Base-by-base conservation (phyloP, 2,329 filamentous ascomycete genomes). In the Sordariomycetes sp. region DNA sequence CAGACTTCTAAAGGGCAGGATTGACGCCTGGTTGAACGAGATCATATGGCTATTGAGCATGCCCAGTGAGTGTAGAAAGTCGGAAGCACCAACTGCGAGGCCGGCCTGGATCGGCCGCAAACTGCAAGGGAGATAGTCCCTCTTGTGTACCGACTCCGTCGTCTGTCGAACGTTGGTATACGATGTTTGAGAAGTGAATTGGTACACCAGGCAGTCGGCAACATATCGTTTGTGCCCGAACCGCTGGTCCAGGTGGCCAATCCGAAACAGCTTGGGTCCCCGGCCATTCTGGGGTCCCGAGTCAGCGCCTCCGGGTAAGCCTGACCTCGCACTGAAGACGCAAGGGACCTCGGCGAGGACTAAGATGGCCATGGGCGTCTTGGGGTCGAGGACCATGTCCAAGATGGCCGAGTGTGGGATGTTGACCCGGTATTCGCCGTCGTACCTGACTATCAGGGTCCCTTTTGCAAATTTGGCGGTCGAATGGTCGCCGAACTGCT, bases 291-390 rank as follows among this genome's bases (percentile, higher is more conserved):
- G n/a, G 50, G 36, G 34, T 39, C 17, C 32, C 24, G 55, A 2
- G n/a, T 34, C 2, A 2, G 42, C 15, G 39, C 13, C n/a, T 57
- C 57, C 42, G 32, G 45, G n/a, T n/a, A n/a, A n/a, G n/a, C n/a
- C n/a, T n/a, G n/a, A n/a, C 6, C 51, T 55, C n/a, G 60, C 39
- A 35, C 64, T 62, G 56, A 79, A 81, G 55, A 81, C 76, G 1
- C 71, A 70, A 0, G 80, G 80, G 1, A 79, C 72, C 34, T 77
- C 73, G 22, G 64, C 69, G 10, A 85, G 72, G 0, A 80, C 77
- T 2, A 85, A 62, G 0, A 75, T 77, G 17, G 82, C 63, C 0
- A 70, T 68, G 60, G 68, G 57, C 60, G 70, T 54, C 22, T 63
- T 36, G 35, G 65, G 65, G 66, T 67, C 64, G 2, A 80, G 66